Evolutionary conservation across 2,329 filamentous ascomycete species (phyloP), one percentile per base, ranked within the genome.

Genomic region (Scorias spongiosa): DNA sequence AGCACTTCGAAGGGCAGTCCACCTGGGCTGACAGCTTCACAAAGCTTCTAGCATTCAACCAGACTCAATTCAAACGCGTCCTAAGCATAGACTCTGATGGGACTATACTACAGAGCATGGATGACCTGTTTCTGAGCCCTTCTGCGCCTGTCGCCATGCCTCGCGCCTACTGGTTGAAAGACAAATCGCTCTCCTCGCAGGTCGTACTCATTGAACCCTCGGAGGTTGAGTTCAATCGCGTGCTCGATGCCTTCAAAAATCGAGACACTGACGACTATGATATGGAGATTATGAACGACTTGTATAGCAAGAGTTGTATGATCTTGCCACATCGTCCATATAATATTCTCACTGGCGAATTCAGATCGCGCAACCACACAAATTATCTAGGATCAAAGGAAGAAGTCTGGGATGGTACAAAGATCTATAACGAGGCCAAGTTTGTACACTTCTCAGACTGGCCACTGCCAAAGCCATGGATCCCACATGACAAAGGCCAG

Each of bases 51-150:
- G 76, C 78, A 2, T 84, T 83, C 56, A 78, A 78, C 46, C 75
- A 81, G 42, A 75, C 73, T 0, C 67, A 78, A 44, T 84, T 82
- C 56, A 61, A 69, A 15, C 68, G 75, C 34, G 65, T 78, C 17
- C 64, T 78, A 29, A 66, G 71, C 42, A 61, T 78, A 39, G 75
- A 84, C 57, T 80, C 78, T 8, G 80, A 85, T 54, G 67, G 75
- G 17, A 73, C 73, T 1, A 62, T 85, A 2, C 67, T 81, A 10
- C 66, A 78, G 46, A 62, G 68, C 17, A 72, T 85, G 68, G 81
- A 86, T 51, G 80, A 84, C 44, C 68, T 85, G 0, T 86, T 86
- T 61, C 70, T 80, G 26, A 65, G 81, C 1, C 81, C 81, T 0
- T 57, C 64, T 1, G 69, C 70, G 1, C 65, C 71, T 1, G 70